Conservation (phyloP, 2,329 filamentous ascomycete genomes). For the Ambrosiella xylebori region DNA sequence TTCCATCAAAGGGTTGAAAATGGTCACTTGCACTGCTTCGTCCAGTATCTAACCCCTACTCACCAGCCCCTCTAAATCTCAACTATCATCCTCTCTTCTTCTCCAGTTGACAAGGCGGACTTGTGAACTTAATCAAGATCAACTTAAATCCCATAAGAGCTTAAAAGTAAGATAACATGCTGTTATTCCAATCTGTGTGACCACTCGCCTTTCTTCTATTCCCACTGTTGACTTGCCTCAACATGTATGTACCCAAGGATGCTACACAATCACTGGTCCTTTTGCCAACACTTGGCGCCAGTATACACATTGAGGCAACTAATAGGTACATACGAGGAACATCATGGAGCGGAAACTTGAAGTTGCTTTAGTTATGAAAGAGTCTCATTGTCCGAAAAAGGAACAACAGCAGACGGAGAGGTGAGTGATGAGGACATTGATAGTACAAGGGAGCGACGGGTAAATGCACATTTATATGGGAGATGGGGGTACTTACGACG, state of each 20-base stretch:
- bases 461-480: background rate
- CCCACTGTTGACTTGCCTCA: background rate
- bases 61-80: background rate
- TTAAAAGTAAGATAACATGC: background rate
- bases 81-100: background rate
- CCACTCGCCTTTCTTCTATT: background rate
- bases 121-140: background rate
- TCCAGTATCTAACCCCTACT: background rate
- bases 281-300: background rate
- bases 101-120: background rate
- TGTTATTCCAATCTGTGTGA: background rate
- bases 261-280: background rate
- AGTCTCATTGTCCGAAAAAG: too few species aligned
- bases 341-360: too few species aligned
- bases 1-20: too few species aligned
- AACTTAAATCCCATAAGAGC: background rate
- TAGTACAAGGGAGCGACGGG: background rate
- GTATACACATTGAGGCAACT: too few species aligned
- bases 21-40: background rate
- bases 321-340: too few species aligned
- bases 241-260: background rate
- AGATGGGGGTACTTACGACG: conserved; percentile 37
- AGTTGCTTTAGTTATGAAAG: too few species aligned
- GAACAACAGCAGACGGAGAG: too few species aligned
- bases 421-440: background rate